Base-by-base conservation (phyloP, 2,329 filamentous ascomycete genomes). In the Cadophora sp. region DNA sequence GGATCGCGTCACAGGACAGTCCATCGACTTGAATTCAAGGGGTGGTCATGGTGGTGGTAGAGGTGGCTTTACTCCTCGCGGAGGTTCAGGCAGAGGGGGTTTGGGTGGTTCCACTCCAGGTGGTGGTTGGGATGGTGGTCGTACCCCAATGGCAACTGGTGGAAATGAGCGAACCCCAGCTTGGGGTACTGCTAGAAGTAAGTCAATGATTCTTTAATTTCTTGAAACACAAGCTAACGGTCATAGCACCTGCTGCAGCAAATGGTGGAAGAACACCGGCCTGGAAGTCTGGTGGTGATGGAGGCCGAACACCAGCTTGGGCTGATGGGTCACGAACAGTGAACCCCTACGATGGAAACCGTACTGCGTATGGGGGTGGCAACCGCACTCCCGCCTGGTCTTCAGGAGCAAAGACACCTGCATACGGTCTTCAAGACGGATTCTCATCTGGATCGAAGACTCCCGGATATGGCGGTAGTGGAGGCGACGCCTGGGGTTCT, bases 341-440 rank as follows among this genome's bases (percentile, higher is more conserved):
- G 70, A 90, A 91, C 76, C 90, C 90, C 1, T 76, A 78, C 24
- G 88, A 91, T 75, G 89, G 89, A 7, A 90, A 87, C 5, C 84
- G 88, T 50, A 91, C 88, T 12, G 86, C 92, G 1, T 97, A 97
- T 74, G 93, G 93, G 22, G 85, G 86, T 26, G 89, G 90, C 34
- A 86, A 86, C 59, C 88, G 92, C 64, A 94, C 91, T 1, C 91
- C 91, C 8, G 91, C 91, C 5, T 94, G 92, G 92, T 90, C 90
- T 68, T 91, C 93, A 1, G 92, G 91, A 63, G 88, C 90, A 64
- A 91, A 91, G 78, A 95, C 92, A 0, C 83, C 92, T 64, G 87
- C 88, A 1, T 84, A 84, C 70, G 76, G 76, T 24, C 76, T 77
- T 24, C 76, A 24, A 83, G 87, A 91, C 75, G 84, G 85, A 24